Evolutionary conservation across 345 rosid species (phyloP).

Genomic region (Sisymbrium altissimum): DNA sequence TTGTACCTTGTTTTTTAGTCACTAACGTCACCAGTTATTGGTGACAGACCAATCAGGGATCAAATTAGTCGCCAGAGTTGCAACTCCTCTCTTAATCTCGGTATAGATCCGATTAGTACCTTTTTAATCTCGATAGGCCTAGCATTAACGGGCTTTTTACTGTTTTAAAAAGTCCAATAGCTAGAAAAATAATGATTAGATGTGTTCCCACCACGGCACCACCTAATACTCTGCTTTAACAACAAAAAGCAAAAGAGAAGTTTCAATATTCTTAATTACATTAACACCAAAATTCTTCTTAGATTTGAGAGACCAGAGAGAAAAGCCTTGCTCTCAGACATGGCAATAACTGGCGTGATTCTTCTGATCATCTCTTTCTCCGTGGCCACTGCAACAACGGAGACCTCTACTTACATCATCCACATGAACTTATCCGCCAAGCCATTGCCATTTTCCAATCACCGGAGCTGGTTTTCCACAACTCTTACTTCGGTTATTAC

Average conservation of each 20-base stretch:
- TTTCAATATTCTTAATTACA: not conserved
- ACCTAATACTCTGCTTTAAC: too few species aligned
- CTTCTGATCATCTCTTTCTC: not conserved
- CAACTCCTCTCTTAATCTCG: too few species aligned
- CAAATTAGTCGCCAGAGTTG: slow-evolving; percentile 19
- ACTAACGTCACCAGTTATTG: slow-evolving; percentile 31
- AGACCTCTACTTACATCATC: slow-evolving; percentile 27
- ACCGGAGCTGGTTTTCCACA: slow-evolving; percentile 32
- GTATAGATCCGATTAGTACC: too few species aligned
- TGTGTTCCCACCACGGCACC: too few species aligned
- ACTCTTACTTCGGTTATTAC: slow-evolving; percentile 26
- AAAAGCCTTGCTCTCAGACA: not conserved
- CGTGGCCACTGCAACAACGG: not conserved
- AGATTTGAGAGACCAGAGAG: not conserved
- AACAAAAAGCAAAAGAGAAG: too few species aligned
- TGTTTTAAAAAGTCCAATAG: too few species aligned
- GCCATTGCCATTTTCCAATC: slow-evolving; percentile 30
- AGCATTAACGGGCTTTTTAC: too few species aligned
- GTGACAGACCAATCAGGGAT: slow-evolving; percentile 42
- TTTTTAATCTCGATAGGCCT: too few species aligned
- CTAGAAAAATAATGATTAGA: too few species aligned
- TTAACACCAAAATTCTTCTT: not conserved
- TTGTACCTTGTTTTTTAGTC: slow-evolving; percentile 10
- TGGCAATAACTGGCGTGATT: not conserved
- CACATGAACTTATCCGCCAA: slow-evolving; percentile 32